Evolutionary conservation across 805 yeast species (phyloP).

Genomic region (Suhomyces kilbournensis): DNA sequence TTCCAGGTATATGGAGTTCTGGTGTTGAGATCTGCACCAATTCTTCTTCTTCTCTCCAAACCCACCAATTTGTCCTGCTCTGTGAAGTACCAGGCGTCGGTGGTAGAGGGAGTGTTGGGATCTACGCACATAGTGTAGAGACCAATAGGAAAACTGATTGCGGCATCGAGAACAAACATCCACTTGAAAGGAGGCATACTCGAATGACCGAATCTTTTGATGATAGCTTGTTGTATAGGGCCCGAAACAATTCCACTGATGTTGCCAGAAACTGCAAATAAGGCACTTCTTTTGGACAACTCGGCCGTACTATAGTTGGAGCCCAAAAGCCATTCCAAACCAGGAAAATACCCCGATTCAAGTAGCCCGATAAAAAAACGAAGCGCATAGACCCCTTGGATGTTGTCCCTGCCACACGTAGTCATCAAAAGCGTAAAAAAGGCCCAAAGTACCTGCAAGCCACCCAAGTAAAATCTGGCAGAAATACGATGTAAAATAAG

Average conservation of each 20-base stretch:
- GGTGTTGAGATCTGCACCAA: constrained; percentile 40
- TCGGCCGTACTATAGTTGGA: constrained; percentile 34
- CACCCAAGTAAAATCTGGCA: constrained; percentile 45
- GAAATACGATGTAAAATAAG: constrained; percentile 39
- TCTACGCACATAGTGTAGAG: constrained; percentile 41
- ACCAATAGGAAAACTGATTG: constrained; percentile 35
- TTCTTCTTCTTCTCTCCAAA: constrained; percentile 37
- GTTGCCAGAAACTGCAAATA: constrained; percentile 32
- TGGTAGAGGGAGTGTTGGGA: constrained; percentile 47
- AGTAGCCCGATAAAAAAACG: constrained; percentile 43
- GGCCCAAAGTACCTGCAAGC: constrained; percentile 45
- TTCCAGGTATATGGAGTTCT: constrained; percentile 39
- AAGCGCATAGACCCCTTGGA: constrained; percentile 25
- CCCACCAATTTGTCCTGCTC: constrained; percentile 45
- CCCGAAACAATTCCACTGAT: constrained; percentile 37
- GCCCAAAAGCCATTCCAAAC: constrained; percentile 34
- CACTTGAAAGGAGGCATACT: constrained; percentile 37
- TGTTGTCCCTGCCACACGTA: constrained; percentile 20
- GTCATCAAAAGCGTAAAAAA: constrained; percentile 37
- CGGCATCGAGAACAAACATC: constrained; percentile 47
- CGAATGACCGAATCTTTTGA: constrained; percentile 18
- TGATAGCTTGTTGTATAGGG: constrained; percentile 31
- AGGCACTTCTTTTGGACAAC: constrained; percentile 33
- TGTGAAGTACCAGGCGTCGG: constrained; percentile 40
- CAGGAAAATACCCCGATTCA: constrained; percentile 55